A percentile compares a stretch with the other conserved stretches of the same genome.
phyloP scores from a whole-genome alignment of 2,329 filamentous ascomycete genomes.

The Mariannaea elegans region DNA sequence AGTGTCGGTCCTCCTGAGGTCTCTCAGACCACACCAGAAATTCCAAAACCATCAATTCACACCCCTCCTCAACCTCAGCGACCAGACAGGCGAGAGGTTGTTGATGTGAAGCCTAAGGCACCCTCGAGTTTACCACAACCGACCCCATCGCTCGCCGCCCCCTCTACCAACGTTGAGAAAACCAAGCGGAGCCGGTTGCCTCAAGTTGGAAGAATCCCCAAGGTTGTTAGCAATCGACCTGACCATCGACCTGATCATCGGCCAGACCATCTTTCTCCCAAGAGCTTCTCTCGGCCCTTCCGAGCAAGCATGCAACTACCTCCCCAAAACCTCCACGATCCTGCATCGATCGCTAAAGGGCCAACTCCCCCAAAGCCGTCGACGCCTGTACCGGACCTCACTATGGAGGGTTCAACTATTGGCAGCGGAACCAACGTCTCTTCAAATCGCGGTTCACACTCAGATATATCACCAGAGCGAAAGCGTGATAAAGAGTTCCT shows the following conservation, averaged over 20 bases:
- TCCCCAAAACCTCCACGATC: slow-evolving; percentile 41
- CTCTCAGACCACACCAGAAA: slow-evolving; percentile 24
- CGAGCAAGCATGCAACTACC: slow-evolving; percentile 57
- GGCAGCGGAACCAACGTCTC: slow-evolving; percentile 44
- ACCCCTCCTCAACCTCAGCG: slow-evolving; percentile 19
- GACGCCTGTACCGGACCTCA: slow-evolving; percentile 49
- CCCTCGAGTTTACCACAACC: slow-evolving; percentile 1
- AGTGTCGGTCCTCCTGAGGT: slow-evolving; percentile 27
- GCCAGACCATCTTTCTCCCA: slow-evolving; percentile 72
- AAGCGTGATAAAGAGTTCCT: slow-evolving; percentile 71
- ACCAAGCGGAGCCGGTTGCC: slow-evolving; percentile 68
- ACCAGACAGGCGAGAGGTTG: slow-evolving; percentile 2
- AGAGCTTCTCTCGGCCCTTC: slow-evolving; percentile 89
- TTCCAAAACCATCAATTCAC: slow-evolving; percentile 19
- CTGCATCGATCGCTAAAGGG: slow-evolving; percentile 57
- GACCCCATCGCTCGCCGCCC: neutral
- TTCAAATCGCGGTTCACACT: slow-evolving; percentile 42
- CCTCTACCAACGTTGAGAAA: slow-evolving; percentile 6
- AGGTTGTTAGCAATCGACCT: slow-evolving; percentile 75
- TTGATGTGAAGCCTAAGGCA: slow-evolving; percentile 16
- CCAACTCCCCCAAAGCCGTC: slow-evolving; percentile 54
- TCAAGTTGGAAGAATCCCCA: slow-evolving; percentile 87
- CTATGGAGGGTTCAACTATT: slow-evolving; percentile 46
- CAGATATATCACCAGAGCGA: slow-evolving; percentile 43
- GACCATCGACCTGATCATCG: slow-evolving; percentile 55